Conservation (phyloP, 164 flowering plant genomes). For the Umbilicus rupestris region DNA sequence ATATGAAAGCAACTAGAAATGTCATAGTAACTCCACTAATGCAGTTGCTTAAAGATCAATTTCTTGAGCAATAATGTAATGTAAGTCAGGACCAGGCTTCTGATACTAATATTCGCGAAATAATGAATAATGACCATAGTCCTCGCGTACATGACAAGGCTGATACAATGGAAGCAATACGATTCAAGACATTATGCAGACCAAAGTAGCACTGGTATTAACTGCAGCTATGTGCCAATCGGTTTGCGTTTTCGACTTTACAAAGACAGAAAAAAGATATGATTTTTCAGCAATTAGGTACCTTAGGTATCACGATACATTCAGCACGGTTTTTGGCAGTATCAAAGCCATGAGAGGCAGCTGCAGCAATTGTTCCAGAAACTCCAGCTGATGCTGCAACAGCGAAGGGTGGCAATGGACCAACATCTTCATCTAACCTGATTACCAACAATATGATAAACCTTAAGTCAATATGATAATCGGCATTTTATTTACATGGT, state of each 20-base stretch:
- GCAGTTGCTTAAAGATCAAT: background rate
- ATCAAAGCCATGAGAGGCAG: slow-evolving; percentile 89
- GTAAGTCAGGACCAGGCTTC: background rate
- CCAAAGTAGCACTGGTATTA: background rate
- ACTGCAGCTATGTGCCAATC: background rate
- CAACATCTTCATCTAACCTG: slow-evolving; percentile 60
- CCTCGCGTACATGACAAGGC: background rate
- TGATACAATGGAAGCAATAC: background rate
- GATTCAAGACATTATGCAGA: background rate
- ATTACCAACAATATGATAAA: background rate
- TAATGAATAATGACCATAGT: background rate
- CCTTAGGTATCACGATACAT: slow-evolving; percentile 75
- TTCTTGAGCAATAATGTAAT: background rate
- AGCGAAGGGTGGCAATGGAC: slow-evolving; percentile 67
- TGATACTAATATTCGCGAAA: no score
- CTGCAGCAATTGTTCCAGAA: slow-evolving; percentile 84
- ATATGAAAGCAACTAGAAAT: background rate
- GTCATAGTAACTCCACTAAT: background rate
- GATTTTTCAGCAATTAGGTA: slow-evolving; percentile 11
- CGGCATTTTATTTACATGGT: no score
- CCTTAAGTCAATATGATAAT: no score
- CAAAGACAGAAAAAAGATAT: slow-evolving; percentile 8
- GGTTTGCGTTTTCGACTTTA: background rate
- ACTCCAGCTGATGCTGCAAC: slow-evolving; percentile 78
- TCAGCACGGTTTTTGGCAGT: slow-evolving; percentile 77